Evolutionary conservation across 208 protist species (phyloP).

Genomic region (Leishmania amazonensis): DNA sequence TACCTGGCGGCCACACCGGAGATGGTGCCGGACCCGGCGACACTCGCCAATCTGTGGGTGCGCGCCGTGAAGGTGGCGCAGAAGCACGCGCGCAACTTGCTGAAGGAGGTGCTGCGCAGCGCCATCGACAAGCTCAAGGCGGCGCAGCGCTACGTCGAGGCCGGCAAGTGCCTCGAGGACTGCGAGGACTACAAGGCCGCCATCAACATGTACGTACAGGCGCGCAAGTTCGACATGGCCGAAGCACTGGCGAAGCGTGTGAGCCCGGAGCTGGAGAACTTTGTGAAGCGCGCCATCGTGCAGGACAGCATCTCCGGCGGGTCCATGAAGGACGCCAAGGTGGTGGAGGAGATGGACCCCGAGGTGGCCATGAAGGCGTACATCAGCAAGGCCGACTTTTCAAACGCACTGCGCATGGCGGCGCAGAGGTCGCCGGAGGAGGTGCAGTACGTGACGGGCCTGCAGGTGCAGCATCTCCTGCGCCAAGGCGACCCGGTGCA

Average conservation of each 20-base stretch:
- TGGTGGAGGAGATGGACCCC: slow-evolving; percentile 90
- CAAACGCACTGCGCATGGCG: slow-evolving; percentile 84
- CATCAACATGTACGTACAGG: slow-evolving; percentile 95
- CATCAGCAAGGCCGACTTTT: slow-evolving; percentile 80
- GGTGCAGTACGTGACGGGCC: slow-evolving; percentile 64
- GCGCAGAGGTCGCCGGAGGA: slow-evolving; percentile 68
- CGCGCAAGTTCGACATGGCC: slow-evolving; percentile 92
- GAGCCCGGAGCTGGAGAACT: slow-evolving; percentile 85
- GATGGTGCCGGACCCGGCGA: slow-evolving; percentile 58
- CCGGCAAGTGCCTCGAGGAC: slow-evolving; percentile 88
- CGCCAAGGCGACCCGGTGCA: slow-evolving; percentile 50
- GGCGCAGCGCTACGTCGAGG: slow-evolving; percentile 83
- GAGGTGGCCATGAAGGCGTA: slow-evolving; percentile 90
- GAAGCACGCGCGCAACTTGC: slow-evolving; percentile 86
- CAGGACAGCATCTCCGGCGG: slow-evolving; percentile 87
- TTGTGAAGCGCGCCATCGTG: slow-evolving; percentile 90
- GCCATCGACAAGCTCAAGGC: slow-evolving; percentile 82
- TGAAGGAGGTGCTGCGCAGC: slow-evolving; percentile 81
- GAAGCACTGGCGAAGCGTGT: slow-evolving; percentile 85
- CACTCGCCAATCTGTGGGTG: slow-evolving; percentile 91
- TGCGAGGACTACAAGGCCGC: slow-evolving; percentile 93
- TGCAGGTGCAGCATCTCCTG: slow-evolving; percentile 82
- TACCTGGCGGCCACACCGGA: slow-evolving; percentile 88
- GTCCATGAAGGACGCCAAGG: slow-evolving; percentile 72
- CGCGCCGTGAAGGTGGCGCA: slow-evolving; percentile 95